Evolutionary conservation across 164 flowering plant species (phyloP), one percentile per base, ranked within the genome.

Genomic region (Nymphaea colorata): DNA sequence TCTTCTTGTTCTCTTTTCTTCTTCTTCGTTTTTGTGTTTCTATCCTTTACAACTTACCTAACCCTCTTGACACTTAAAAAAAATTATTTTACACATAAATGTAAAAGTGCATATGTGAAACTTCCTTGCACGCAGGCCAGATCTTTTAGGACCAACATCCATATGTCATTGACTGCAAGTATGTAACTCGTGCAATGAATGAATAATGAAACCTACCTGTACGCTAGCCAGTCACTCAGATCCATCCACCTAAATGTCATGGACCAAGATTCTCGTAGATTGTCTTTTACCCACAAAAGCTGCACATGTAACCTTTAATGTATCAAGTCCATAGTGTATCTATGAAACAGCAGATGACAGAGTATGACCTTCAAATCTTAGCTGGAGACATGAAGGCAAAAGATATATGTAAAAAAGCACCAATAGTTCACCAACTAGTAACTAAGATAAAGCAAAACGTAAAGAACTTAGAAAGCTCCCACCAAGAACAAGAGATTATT

Each of bases 281-380:
- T 91, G 78, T 91, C 99, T 79, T 94, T 94, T 60, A 94, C 97
- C 99, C 99, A 94, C 67, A 94, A 77, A 75, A 94, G 96, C 99
- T 94, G 88, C 80, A 79, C 73, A 59, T 15, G 14, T 61, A 61
- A 14, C 55, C 55, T 47, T 47, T 47, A 47, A 47, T 14, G 12
- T 2, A 47, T 47, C 7, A 47, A 47, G 55, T 47, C 12, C 12
- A 47, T 6, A 14, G 12, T 47, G 12, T 47, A 47, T 47, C 55
- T 47, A 47, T 6, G 55, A 47, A 47, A 47, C 12, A 2, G 11
- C 12, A 47, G 2, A 47, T 47, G 55, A 47, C 55, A 47, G 2
- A 3, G 11, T 47, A 47, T 14, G 12, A 47, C 7, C 55, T 47
- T 47, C 55, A 47, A 47, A 47, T 47, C 55, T 47, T 47, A 25